Percentiles rank a stretch among this genome's conserved stretches.
These are phyloP conservation scores for Iris pallida DNA, from an alignment of 116 monocot genomes.

Conservation along the genomic window DNA sequence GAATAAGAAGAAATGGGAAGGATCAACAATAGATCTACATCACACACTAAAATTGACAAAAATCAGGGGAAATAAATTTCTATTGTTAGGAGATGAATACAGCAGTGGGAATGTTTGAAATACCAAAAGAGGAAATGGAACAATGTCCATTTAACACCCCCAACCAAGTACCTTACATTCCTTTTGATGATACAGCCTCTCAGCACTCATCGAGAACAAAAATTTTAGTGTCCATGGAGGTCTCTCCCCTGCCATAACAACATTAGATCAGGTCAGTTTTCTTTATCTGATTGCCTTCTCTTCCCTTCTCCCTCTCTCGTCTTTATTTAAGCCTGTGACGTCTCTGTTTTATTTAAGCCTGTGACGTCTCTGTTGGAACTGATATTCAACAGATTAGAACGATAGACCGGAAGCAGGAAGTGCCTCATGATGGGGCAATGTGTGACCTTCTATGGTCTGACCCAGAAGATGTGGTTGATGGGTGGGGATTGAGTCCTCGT, in stretches of 20 bases:
- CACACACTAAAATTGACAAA: too few species aligned
- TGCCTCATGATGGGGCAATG: slow-evolving; percentile 98
- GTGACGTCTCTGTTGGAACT: not conserved
- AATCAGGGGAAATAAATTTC: too few species aligned
- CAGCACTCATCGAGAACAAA: slow-evolving; percentile 91
- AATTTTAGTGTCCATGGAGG: slow-evolving; percentile 96
- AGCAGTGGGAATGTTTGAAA: too few species aligned
- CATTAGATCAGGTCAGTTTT: slow-evolving; percentile 75
- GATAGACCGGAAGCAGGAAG: slow-evolving; percentile 98
- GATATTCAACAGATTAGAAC: slow-evolving; percentile 64
- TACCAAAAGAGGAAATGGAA: too few species aligned
- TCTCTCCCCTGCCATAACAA: slow-evolving; percentile 75
- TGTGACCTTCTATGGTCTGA: slow-evolving; percentile 98
- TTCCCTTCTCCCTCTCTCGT: not conserved
- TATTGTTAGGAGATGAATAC: too few species aligned
- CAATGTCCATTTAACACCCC: too few species aligned
- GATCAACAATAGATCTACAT: too few species aligned
- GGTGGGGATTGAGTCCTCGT: slow-evolving; percentile 93
- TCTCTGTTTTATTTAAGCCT: not conserved
- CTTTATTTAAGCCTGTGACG: not conserved
- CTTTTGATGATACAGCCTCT: slow-evolving; percentile 44
- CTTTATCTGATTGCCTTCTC: slow-evolving; percentile 1
- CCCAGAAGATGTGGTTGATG: slow-evolving; percentile 94
- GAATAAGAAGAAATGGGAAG: too few species aligned
- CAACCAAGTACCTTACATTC: too few species aligned